Evolutionary conservation across 2,329 filamentous ascomycete genomes (phyloP), one percentile per base, ranked within the genome.

Genomic region (Fusarium equiseti): DNA sequence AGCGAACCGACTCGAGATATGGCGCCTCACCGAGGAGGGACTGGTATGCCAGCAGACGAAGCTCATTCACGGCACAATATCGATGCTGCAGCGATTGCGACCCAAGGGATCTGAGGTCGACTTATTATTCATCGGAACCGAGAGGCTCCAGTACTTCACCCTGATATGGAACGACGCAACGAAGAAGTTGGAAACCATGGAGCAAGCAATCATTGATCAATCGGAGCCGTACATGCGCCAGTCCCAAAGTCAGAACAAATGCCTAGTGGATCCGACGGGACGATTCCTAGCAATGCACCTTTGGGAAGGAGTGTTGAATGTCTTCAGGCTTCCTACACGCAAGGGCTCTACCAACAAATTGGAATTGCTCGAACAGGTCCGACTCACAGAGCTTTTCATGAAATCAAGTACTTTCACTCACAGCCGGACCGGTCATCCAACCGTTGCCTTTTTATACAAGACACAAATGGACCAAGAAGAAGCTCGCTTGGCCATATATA

Each of bases 71-170:
- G 96, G 95, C 78, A 93, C 92, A 72, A 90, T 98, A 73, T 91
- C 92, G 10, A 93, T 98, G 85, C 87, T 98, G 16, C 89, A 96
- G 76, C 91, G 90, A 76, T 85, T 99, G 50, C 90, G 90, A 27
- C 94, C 95, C 8, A 89, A 89, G 51, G 89, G 93, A 73, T 90
- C 91, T 29, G 81, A 86, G 8, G 93, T 90, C 50, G 94, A 98
- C 73, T 89, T 98, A 67, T 88, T 99, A 66, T 97, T 99, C 78
- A 88, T 99, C 61, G 95, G 94, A 52, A 99, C 96, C 49, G 92
- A 97, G 77, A 90, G 92, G 59, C 92, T 93, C 73, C 91, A 94
- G 75, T 98, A 97, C 82, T 97, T 98, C 79, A 97, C 94, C 3
- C 81, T 97, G 22, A 90, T 87, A 18, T 99, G 96, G 95, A 90